These are phyloP conservation scores for Penicillium bovifimosum DNA, from an alignment of 495 filamentous ascomycete species.

Conservation along the genomic window DNA sequence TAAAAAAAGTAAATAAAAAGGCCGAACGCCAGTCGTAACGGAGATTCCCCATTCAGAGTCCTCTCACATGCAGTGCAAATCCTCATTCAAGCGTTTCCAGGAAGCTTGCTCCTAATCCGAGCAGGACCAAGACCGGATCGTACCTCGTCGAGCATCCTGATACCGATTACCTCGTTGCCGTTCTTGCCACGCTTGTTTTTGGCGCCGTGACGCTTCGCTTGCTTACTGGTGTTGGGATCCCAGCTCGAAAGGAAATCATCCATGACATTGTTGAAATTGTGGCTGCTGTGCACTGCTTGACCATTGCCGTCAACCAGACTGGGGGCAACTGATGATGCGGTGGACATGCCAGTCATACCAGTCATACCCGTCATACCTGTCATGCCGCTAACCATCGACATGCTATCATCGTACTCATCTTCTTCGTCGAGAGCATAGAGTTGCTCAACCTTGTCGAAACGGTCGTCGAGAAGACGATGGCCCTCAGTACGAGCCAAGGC, in stretches of 20 bases:
- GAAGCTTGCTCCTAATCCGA: constrained; percentile 23
- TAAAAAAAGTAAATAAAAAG: constrained; percentile 9
- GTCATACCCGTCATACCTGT: constrained; percentile 41
- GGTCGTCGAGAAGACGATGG: constrained; percentile 75
- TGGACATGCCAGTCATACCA: constrained; percentile 42
- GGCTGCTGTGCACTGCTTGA: constrained; percentile 47
- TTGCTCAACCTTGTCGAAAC: constrained; percentile 87
- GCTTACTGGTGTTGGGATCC: constrained; percentile 58
- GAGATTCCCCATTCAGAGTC: constrained; percentile 22
- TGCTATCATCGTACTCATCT: constrained; percentile 51
- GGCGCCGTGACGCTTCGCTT: constrained; percentile 57
- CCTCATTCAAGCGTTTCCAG: constrained; percentile 26
- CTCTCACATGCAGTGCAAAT: constrained; percentile 20
- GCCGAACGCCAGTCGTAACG: constrained; percentile 26
- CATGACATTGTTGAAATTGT: constrained; percentile 82
- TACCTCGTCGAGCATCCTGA: constrained; percentile 88
- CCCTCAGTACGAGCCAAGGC: constrained; percentile 84
- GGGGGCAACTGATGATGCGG: constrained; percentile 43
- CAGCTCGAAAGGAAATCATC: constrained; percentile 82
- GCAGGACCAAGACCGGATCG: constrained; percentile 75
- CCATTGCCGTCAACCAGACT: constrained; percentile 37
- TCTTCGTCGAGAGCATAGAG: constrained; percentile 74
- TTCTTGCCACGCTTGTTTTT: constrained; percentile 68
- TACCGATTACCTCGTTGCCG: constrained; percentile 71
- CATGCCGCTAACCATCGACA: constrained; percentile 51